Evolutionary conservation across 1,284 basidiomycete genomes (phyloP).

Genomic region (Paramarasmius palmivorus): DNA sequence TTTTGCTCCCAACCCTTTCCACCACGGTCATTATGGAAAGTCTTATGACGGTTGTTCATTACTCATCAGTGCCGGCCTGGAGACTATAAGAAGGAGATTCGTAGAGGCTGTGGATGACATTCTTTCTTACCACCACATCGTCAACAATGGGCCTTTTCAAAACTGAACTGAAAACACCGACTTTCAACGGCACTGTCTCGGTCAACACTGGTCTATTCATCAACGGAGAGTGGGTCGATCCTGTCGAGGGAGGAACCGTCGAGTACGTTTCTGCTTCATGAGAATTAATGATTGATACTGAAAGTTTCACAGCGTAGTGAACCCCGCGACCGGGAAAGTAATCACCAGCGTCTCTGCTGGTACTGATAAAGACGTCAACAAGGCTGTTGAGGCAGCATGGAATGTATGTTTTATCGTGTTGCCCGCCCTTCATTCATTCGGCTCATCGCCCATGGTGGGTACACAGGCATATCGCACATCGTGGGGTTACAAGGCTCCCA

Average conservation of each 20-base stretch:
- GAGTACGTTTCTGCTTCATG: neutral
- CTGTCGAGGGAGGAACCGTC: constrained; percentile 1
- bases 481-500: constrained; percentile 68
- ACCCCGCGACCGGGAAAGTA: neutral
- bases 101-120: no score
- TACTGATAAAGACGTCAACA: neutral
- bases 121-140: neutral
- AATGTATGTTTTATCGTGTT: neutral
- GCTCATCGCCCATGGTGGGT: neutral
- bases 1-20: no score
- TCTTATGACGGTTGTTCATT: no score
- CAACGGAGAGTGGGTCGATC: constrained; percentile 1
- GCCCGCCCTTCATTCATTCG: neutral
- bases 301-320: neutral
- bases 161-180: neutral
- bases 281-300: neutral
- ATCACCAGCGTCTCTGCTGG: neutral
- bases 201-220: constrained; percentile 1
- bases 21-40: no score
- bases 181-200: neutral
- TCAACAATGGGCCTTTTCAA: neutral
- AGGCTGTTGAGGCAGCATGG: neutral
- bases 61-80: no score
- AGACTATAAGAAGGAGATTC: no score
- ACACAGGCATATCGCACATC: constrained; percentile 55